phyloP scores from a whole-genome alignment of 805 yeast species.

The Ascoidea rubescens region DNA sequence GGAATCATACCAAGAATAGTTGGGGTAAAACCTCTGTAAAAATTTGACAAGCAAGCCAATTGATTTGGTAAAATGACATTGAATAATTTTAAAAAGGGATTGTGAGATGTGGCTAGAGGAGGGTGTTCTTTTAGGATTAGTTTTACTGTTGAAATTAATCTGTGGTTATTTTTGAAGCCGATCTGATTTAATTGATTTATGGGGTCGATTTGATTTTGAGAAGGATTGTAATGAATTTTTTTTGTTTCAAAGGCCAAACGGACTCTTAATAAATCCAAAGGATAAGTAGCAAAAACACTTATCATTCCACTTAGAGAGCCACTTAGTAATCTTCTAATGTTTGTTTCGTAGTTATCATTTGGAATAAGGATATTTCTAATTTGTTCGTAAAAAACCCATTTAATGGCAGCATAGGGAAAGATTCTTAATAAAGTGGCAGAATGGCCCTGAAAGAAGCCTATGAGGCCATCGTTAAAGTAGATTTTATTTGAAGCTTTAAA shows the following conservation, averaged over 20 bases:
- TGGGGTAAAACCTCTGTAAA: conserved; percentile 89
- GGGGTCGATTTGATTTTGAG: conserved; percentile 18
- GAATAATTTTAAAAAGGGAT: conserved; percentile 16
- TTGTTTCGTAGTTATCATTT: conserved; percentile 59
- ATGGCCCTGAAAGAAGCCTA: conserved; percentile 89
- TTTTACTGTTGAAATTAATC: conserved; percentile 13
- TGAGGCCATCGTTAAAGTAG: conserved; percentile 50
- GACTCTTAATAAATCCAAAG: conserved; percentile 81
- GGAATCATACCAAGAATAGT: conserved; percentile 94
- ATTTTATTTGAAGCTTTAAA: conserved; percentile 59
- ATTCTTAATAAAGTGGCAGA: conserved; percentile 84
- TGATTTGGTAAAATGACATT: conserved; percentile 18
- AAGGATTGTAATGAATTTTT: conserved; percentile 11
- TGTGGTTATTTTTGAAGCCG: conserved; percentile 14
- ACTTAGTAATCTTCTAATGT: conserved; percentile 63
- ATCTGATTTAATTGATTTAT: conserved; percentile 4
- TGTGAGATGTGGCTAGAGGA: neutral
- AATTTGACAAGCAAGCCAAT: conserved; percentile 36
- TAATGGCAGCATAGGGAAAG: conserved; percentile 94
- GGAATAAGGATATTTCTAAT: conserved; percentile 72
- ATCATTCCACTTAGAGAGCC: conserved; percentile 86
- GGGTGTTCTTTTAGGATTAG: conserved; percentile 15
- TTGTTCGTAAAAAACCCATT: conserved; percentile 94
- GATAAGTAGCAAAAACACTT: conserved; percentile 82
- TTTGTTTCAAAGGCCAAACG: conserved; percentile 81